Conservation (phyloP, 441 rosid species). For the Pelargonium myrrhifolium region DNA sequence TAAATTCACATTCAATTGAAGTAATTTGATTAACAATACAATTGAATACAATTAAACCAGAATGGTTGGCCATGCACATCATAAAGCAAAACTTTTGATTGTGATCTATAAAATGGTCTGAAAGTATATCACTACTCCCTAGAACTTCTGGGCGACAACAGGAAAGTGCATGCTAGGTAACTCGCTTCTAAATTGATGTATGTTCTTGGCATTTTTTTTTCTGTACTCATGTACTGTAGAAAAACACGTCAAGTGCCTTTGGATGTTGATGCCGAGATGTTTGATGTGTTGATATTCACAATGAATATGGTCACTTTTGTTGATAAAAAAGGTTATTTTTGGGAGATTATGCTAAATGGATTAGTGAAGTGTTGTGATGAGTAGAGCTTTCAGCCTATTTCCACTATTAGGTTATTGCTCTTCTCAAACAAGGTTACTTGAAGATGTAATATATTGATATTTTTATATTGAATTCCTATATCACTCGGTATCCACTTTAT, state of each 20-base stretch:
- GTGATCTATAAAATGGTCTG: conserved; percentile 1
- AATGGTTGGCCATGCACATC: neutral
- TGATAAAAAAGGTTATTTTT: neutral
- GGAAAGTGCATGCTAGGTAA: conserved; percentile 8
- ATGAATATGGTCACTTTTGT: neutral
- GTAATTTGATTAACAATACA: neutral
- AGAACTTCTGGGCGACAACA: conserved; percentile 1
- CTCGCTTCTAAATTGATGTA: neutral
- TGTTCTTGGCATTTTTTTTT: neutral
- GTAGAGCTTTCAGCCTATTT: neutral
- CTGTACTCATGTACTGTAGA: too few relatives aligned
- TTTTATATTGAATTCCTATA: neutral
- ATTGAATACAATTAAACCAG: neutral
- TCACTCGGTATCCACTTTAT: neutral
- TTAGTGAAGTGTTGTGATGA: neutral
- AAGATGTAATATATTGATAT: neutral
- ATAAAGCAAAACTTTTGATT: neutral
- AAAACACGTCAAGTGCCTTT: too few relatives aligned
- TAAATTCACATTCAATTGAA: conserved; percentile 4
- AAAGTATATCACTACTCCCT: conserved; percentile 6
- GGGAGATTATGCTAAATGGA: neutral
- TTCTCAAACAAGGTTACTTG: neutral
- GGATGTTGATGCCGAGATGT: too few relatives aligned
- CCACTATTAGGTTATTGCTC: neutral
- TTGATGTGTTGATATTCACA: neutral